These are phyloP conservation scores for Trichophyton benhamiae DNA, from an alignment of 2,329 filamentous ascomycete species.

Conservation along the genomic window DNA sequence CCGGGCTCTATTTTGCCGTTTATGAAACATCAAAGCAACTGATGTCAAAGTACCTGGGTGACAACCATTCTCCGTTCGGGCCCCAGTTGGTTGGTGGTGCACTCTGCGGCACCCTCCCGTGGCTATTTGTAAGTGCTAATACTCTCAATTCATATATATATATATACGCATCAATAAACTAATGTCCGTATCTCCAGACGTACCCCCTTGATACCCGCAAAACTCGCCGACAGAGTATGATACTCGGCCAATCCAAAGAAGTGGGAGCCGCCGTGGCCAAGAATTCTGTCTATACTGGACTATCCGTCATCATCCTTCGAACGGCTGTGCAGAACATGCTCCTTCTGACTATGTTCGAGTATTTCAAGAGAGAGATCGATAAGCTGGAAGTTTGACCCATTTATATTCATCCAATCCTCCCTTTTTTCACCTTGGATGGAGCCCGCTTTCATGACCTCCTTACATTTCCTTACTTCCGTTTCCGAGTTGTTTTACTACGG, in stretches of 20 bases:
- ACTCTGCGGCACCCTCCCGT: slow-evolving; percentile 36
- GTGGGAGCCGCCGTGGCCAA: slow-evolving; percentile 32
- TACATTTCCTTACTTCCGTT: neutral
- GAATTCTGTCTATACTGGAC: slow-evolving; percentile 36
- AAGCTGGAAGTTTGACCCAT: slow-evolving; percentile 19
- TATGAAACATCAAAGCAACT: slow-evolving; percentile 39
- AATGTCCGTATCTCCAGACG: slow-evolving; percentile 23
- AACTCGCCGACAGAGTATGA: slow-evolving; percentile 37
- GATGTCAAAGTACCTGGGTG: slow-evolving; percentile 32
- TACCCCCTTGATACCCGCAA: slow-evolving; percentile 39
- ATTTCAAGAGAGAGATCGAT: slow-evolving; percentile 34
- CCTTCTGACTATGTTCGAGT: slow-evolving; percentile 36
- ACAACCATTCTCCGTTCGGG: slow-evolving; percentile 32
- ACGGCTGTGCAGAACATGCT: slow-evolving; percentile 40
- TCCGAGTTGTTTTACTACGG: neutral
- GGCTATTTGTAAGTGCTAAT: slow-evolving; percentile 32
- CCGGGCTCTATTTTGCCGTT: slow-evolving; percentile 36
- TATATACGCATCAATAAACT: neutral
- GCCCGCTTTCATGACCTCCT: neutral
- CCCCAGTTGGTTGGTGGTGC: slow-evolving; percentile 35
- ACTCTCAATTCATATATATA: neutral
- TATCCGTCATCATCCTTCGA: slow-evolving; percentile 37
- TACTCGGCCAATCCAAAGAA: slow-evolving; percentile 32
- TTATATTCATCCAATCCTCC: neutral
- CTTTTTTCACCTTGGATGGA: neutral